phyloP scores from a whole-genome alignment of 441 rosid species.

The Euphorbia celastroides region DNA sequence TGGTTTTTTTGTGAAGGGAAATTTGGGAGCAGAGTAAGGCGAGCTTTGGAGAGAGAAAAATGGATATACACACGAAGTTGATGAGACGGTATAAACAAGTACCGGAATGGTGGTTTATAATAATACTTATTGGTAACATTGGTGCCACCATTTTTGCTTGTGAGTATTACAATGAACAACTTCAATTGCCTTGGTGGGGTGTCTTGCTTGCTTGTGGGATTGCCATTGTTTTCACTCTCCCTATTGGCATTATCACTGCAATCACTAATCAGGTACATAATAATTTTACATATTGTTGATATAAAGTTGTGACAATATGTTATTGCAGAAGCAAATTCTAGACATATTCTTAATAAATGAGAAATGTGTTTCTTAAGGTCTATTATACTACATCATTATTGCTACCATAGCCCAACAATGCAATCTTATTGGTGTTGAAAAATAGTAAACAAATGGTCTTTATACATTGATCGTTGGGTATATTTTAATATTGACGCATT shows the following conservation, averaged over 20 bases:
- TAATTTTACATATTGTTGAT: no score
- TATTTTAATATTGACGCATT: no score
- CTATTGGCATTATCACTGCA: slow-evolving; percentile 90
- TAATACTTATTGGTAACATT: slow-evolving; percentile 54
- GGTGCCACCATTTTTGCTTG: slow-evolving; percentile 68
- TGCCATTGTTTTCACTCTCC: slow-evolving; percentile 84
- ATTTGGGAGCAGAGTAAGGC: slow-evolving; percentile 83
- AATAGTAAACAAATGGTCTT: no score
- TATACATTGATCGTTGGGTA: no score
- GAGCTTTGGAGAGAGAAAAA: slow-evolving; percentile 51
- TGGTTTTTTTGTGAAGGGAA: slow-evolving; percentile 40
- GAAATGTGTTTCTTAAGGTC: no score
- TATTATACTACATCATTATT: no score
- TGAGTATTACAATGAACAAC: slow-evolving; percentile 78
- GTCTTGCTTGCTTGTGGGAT: slow-evolving; percentile 73
- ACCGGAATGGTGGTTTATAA: slow-evolving; percentile 89
- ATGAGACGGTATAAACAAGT: slow-evolving; percentile 78
- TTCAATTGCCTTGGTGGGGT: slow-evolving; percentile 98
- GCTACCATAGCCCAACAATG: no score
- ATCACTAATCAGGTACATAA: slow-evolving; percentile 93
- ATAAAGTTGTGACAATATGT: no score
- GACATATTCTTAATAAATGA: no score
- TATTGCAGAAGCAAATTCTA: no score
- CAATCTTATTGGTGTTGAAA: no score
- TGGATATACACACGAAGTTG: slow-evolving; percentile 68